These are phyloP conservation scores for Mycena epipterygia DNA, from an alignment of 768 basidiomycete genomes.

Conservation along the genomic window DNA sequence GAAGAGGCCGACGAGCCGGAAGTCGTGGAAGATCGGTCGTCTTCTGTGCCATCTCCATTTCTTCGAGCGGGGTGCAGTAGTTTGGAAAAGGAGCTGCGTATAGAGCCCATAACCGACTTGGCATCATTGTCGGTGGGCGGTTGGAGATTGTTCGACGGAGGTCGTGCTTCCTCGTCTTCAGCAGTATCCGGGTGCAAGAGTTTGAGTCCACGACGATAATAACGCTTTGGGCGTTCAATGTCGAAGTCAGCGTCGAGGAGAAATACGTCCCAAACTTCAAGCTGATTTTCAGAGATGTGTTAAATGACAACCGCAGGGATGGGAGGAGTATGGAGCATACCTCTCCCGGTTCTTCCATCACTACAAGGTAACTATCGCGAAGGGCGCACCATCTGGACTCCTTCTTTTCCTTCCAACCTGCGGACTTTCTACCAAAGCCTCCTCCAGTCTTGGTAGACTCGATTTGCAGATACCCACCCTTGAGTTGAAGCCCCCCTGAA, in stretches of 20 bases:
- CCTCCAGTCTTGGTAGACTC: conserved; percentile 64
- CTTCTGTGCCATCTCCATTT: conserved; percentile 37
- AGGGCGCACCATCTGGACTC: conserved; percentile 92
- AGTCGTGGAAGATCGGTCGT: conserved; percentile 42
- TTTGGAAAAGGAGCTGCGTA: conserved; percentile 62
- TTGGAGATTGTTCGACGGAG: conserved; percentile 14
- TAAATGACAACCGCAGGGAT: not conserved
- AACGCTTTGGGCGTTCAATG: conserved; percentile 91
- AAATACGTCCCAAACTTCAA: conserved; percentile 95
- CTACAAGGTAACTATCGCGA: conserved; percentile 92
- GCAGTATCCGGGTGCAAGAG: conserved; percentile 62
- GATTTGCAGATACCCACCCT: conserved; percentile 86
- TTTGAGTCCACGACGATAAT: conserved; percentile 88
- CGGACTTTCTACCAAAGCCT: conserved; percentile 76
- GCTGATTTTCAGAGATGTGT: conserved; percentile 54
- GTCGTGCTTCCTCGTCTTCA: conserved; percentile 34
- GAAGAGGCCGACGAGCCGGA: conserved; percentile 56
- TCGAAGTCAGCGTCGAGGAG: conserved; percentile 90
- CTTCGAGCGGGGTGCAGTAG: conserved; percentile 53
- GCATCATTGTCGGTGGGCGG: conserved; percentile 46
- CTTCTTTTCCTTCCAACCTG: conserved; percentile 69
- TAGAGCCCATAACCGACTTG: conserved; percentile 61
- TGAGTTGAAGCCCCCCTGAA: conserved; percentile 89
- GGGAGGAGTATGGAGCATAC: conserved; percentile 50
- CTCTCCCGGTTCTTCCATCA: conserved; percentile 88